Evolutionary conservation across 352 stramenopile genomes (phyloP), one percentile per base, ranked within the genome.

Genomic region (Elongisporangium anandrum): DNA sequence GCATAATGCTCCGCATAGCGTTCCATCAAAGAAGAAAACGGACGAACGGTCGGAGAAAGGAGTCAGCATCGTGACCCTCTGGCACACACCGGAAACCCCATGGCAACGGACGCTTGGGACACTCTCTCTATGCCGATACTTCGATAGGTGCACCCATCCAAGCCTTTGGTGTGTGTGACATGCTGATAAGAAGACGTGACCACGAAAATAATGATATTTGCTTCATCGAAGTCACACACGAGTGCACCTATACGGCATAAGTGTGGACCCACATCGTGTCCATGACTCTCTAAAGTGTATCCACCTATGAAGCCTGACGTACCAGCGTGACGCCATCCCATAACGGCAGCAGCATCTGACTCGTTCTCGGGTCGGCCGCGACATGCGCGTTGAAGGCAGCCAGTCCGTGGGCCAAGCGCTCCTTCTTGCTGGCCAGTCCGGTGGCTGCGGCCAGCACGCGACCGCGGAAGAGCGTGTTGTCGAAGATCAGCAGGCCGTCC

Each of bases 401-500:
- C 62, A 98, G 49, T 54, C 89, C 52, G 55, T 80, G 60, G 64
- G 83, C 74, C 13, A 88, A 77, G 7, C 73, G 70, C 52, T 90
- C 76, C 50, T 87, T 90, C 13, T 57, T 70, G 52, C 63, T 69
- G 15, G 62, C 68, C 21, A 71, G 50, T 24, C 81, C 81, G 26
- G 59, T 57, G 5, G 56, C 78, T n/a, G 54, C 77, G 23, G 88
- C 85, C 5, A 96, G 60, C 5, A 98, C 92, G 0, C 93, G 72
- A n/a, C 90, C 90, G 49, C 94, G 95, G 70, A 96, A 98, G 15
- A 98, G 57, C 13, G 95, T 96, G 73, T 98, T 98, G 70, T 98
- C 94, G 26, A 97, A 92, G 0, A 97, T 68, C 51, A 98, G 77
- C 9, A 97, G 51, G 0, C 90, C 90, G 7, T 77, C 75, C 13